Evolutionary conservation across 257 asterid genomes (phyloP).

Genomic region (Solanum piurae): DNA sequence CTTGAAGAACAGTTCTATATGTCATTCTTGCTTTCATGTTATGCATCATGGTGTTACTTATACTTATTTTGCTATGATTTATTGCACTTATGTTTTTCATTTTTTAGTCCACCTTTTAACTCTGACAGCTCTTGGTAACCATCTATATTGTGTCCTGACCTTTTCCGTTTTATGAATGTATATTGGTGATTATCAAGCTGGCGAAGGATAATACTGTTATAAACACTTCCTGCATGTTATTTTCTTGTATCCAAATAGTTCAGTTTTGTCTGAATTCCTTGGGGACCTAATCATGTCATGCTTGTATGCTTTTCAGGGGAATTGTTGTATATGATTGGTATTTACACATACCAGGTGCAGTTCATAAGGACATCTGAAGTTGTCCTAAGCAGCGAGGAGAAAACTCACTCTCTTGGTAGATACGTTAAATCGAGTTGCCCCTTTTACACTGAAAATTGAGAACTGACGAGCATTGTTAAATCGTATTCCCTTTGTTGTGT

Average conservation of each 20-base stretch:
- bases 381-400: background rate
- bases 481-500: conserved; percentile 98
- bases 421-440: background rate
- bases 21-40: background rate
- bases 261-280: background rate
- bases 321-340: background rate
- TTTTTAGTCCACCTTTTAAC: background rate
- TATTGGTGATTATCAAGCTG: background rate
- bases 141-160: background rate
- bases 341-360: background rate
- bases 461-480: conserved; percentile 36
- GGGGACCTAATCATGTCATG: background rate
- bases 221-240: background rate
- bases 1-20: background rate
- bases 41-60: background rate
- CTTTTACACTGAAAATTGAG: background rate
- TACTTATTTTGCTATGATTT: background rate
- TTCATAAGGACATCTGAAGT: background rate
- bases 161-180: background rate
- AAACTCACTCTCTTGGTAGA: background rate
- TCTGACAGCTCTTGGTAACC: background rate
- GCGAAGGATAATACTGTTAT: background rate
- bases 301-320: background rate
- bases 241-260: background rate
- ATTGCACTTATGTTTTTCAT: background rate